Base-by-base conservation (phyloP, 371 early-diverging fungal genomes). In the Umbelopsis sp. region DNA sequence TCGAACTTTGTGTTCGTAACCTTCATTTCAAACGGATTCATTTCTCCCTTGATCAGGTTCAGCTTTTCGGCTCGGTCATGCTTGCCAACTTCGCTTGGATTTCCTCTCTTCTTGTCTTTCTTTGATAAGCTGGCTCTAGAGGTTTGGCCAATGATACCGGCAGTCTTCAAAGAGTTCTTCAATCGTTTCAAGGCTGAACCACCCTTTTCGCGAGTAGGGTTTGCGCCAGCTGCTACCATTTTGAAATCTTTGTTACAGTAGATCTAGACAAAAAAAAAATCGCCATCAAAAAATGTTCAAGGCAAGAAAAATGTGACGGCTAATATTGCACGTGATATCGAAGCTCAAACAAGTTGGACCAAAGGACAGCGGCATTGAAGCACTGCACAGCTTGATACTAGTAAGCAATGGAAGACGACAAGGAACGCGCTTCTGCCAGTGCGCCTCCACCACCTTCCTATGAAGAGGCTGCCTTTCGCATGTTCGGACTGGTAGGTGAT, bases 1-100 rank as follows among this genome's bases (percentile, higher is more conserved):
- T 93, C 90, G 73, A 94, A 90, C 81, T 98, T 96, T 53, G 80
- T 80, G 22, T 82, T 83, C 65, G 87, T 89, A 38, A 87, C 74
- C 76, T 96, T 93, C 69, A 91, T 76, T 71, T 98, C 99, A 70
- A 96, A 98, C 1, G 97, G 97, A 78, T 97, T 98, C 71, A 83
- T 82, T 67, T 83, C 84, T 12, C 80, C 86, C 63, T 84, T 82
- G 68, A 87, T 87, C 69, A 83, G 72, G 1, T 76, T 71, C 38
- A 90, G 69, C 65, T 87, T 88, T 41, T 82, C 82, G 50, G 76
- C 76, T 38, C 73, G 72, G 74, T 82, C 80, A 73, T 86, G 83
- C 69, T 82, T 87, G 50, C 85, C 86, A n/a, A 75, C 83, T 44
- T 84, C 86, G 6, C 75, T 78, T 29, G 87, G 83, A 1, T 74